Evolutionary conservation across 768 basidiomycete genomes (phyloP), one percentile per base, ranked within the genome.

Genomic region (Pleurotus pulmonarius): DNA sequence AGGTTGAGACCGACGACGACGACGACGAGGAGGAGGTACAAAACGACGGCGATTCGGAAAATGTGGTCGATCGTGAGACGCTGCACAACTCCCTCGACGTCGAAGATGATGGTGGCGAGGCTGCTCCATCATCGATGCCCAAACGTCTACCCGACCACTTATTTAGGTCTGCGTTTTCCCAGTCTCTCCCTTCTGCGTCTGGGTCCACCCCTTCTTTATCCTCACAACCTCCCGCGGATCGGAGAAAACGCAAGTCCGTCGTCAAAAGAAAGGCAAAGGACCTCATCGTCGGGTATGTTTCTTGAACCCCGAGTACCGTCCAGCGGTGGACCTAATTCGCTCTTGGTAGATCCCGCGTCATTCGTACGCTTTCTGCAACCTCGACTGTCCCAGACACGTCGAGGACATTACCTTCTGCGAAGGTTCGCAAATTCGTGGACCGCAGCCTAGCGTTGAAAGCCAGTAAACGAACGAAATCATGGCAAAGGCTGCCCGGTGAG

Each of bases 71-170:
- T 16, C 60, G 53, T 13, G 67, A 69, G 1, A 1, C 8, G 29
- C 4, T 8, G 29, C 29, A 11, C 29, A 20, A 52, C 47, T 24
- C 47, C 5, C 62, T 64, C 59, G 62, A 59, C 15, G 60, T 62
- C 1, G 62, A 57, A 7, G 67, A 69, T 11, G 67, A 63, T 1
- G 63, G 63, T 12, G 64, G 65, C 2, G 65, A 63, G 63, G 66
- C 67, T 41, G 63, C 24, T 56, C 63, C 40, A 41, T 15, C 37
- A 41, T 20, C 39, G 15, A 40, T 52, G 3, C 34, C 73, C 3
- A 71, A 81, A 46, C 81, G 87, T 66, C 83, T 88, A 25, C 83
- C 85, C 1, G 87, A 88, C 62, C 81, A 85, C 59, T 71, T 88
- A 16, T 89, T 88, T 66, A 61, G 70, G 0, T 73, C 83, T 57